These are phyloP conservation scores for Camellia lanceoleosa DNA, from an alignment of 148 eudicot genomes.

Conservation along the genomic window DNA sequence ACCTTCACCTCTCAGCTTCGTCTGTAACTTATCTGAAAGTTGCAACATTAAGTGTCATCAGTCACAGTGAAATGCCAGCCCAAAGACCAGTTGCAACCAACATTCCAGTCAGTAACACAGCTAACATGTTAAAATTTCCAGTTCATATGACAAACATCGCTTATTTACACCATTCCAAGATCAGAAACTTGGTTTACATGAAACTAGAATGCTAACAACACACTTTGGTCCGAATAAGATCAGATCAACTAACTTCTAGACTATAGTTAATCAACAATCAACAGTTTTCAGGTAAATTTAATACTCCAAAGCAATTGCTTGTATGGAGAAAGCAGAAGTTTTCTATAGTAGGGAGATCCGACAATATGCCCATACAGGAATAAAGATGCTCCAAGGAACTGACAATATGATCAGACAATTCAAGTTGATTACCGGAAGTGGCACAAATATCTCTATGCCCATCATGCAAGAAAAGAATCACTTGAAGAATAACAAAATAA, in stretches of 20 bases:
- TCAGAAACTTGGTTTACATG: neutral
- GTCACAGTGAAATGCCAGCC: neutral
- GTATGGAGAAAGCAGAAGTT: neutral
- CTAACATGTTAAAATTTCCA: neutral
- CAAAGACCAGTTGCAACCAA: neutral
- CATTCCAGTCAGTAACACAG: neutral
- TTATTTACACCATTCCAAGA: neutral
- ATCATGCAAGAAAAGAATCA: neutral
- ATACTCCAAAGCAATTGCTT: neutral
- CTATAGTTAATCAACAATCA: neutral
- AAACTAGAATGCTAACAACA: neutral
- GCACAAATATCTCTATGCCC: neutral
- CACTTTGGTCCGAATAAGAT: neutral
- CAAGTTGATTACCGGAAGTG: neutral
- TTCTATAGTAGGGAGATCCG: neutral
- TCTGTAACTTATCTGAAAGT: constrained; percentile 68
- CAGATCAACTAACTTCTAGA: neutral
- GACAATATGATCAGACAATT: neutral
- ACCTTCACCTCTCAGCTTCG: constrained; percentile 80
- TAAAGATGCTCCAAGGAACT: neutral
- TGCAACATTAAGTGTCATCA: neutral
- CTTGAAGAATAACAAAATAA: neutral
- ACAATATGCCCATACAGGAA: neutral
- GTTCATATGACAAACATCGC: neutral
- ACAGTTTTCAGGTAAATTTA: neutral